Base-by-base conservation (phyloP, 2,329 filamentous ascomycete species). In the Knufia fluminis region DNA sequence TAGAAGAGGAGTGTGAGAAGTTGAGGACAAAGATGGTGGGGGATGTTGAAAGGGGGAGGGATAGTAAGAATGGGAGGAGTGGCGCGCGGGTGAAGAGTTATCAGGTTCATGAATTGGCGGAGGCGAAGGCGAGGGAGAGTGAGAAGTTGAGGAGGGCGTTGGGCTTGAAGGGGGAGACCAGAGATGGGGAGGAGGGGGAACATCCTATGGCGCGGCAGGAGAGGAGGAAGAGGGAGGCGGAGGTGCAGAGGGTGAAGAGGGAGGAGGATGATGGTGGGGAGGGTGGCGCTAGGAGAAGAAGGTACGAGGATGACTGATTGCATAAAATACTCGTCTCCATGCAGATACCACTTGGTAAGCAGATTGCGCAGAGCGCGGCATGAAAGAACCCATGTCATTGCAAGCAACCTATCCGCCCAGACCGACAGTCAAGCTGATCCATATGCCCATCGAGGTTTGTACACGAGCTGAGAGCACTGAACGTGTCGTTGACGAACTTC, bases 51-150 rank as follows among this genome's bases (percentile, higher is more conserved):
- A 67, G 56, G 38, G 49, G 59, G 39, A 49, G 38, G 16, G 51
- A 38, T 39, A 48, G 46, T 54, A 55, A 3, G 59, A 54, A 53
- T 61, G 63, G 53, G 56, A 64, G 63, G 70, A 52, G 62, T 67
- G 39, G 40, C 35, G 44, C n/a, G n/a, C n/a, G 19, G 28, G 31
- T 28, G 22, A 98, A 97, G 70, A 76, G 82, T 57, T 89, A 97
- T 68, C 88, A 97, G 69, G 89, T 97, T 17, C 92, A 98, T 71
- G 92, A 97, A 70, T 76, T 95, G 65, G 92, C 92, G 16, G 86
- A 92, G 61, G 92, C 91, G 52, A 98, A 98, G 77, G 91, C 94
- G 59, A 85, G 87, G 65, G 92, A 98, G 75, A 95, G 85, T 67
- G 90, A 97, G 70, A 78, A 86, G 60, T 71, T 98, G 64, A 74